These are phyloP conservation scores for Primulina tabacum DNA, from an alignment of 257 asterid species.

Conservation along the genomic window DNA sequence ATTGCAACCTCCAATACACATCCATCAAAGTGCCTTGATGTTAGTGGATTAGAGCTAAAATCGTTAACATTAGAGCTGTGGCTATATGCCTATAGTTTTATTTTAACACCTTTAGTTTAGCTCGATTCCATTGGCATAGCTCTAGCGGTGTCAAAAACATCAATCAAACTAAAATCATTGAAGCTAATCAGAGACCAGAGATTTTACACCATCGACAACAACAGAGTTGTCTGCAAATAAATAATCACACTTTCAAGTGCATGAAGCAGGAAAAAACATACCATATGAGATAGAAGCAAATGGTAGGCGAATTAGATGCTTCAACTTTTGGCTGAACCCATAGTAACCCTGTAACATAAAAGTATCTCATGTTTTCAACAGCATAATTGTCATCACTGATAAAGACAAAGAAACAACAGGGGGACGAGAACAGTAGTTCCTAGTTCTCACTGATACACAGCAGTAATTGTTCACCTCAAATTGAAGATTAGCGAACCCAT, in stretches of 20 bases:
- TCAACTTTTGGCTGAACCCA: constrained; percentile 95
- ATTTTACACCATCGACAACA: constrained; percentile 9
- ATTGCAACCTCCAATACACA: neutral
- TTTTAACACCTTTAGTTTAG: neutral
- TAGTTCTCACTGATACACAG: constrained; percentile 4
- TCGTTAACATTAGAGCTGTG: neutral
- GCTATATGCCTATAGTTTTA: too few relatives aligned
- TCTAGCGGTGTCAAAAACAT: neutral
- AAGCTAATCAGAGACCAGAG: neutral
- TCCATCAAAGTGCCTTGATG: neutral
- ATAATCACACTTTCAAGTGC: constrained; percentile 7
- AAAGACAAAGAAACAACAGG: constrained; percentile 12
- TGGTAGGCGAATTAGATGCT: constrained; percentile 86
- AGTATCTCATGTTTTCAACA: constrained; percentile 28
- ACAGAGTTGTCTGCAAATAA: constrained; percentile 15
- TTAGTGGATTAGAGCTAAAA: neutral
- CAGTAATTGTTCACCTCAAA: neutral
- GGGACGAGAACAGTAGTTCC: constrained; percentile 13
- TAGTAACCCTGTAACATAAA: constrained; percentile 80
- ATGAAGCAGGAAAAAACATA: constrained; percentile 31
- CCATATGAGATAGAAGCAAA: constrained; percentile 87
- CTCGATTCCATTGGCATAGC: neutral
- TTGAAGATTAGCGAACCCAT: constrained; percentile 9
- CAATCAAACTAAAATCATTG: neutral
- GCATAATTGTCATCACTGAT: constrained; percentile 19